Evolutionary conservation across 1,284 basidiomycete genomes (phyloP), one percentile per base, ranked within the genome.

Genomic region (Ceratobasidium sp.): DNA sequence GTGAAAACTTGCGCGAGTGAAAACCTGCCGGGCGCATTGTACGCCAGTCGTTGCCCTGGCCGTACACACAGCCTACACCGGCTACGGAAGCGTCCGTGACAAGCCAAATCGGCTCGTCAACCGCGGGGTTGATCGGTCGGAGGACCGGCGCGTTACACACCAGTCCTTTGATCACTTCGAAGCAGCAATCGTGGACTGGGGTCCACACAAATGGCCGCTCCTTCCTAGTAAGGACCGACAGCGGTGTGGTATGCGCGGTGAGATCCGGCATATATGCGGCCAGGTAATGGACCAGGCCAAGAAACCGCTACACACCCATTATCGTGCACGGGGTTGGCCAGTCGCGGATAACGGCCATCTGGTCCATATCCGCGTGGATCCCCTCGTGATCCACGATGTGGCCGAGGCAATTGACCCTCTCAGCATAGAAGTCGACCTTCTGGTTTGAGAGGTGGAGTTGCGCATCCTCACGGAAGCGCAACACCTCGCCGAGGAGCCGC

Each of bases 251-350:
- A 28, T 84, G 85, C 7, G 81, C 79, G 0, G 84, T 81, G 0
- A 88, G 78, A 56, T 86, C 82, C 0, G 83, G 54, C 42, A 73
- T 54, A 40, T 62, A 73, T 6, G 59, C 52, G 3, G 61, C 81
- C 0, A 88, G 71, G 78, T 87, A 88, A 28, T 87, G 82, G 0
- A 87, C 83, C 0, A 86, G 79, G 0, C 86, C 87, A 0, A 88
- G 75, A 59, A 88, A 88, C 10, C 81, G 74, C 64, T 86, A 85
- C 0, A 88, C 81, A 28, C 87, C 84, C 23, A 85, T 81, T 46
- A 82, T 84, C 13, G 80, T 82, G 0, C 81, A 62, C 0, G 86
- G 87, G 0, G 74, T 78, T 5, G 74, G 77, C 78, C 75, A 79
- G 44, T 71, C 28, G 12, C 28, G n/a, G 40, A 80, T 79, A 23